phyloP scores from a whole-genome alignment of 1,139 yeast genomes.

The Magnusiomyces paraingens region DNA sequence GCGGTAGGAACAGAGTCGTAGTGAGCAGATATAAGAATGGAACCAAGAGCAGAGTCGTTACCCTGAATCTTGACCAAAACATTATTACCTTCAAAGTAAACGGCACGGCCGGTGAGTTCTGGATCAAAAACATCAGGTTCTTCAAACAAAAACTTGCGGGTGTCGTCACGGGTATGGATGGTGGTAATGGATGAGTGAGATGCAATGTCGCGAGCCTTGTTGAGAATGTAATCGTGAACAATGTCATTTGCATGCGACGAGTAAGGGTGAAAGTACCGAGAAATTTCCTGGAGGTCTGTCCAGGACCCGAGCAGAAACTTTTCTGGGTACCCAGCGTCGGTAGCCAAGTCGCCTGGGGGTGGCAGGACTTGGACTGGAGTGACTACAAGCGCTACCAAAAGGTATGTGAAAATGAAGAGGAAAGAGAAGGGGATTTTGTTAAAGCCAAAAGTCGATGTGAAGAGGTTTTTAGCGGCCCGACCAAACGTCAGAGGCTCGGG shows the following conservation, averaged over 20 bases:
- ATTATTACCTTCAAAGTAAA: slow-evolving; percentile 76
- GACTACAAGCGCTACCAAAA: slow-evolving; percentile 11
- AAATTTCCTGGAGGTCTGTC: slow-evolving; percentile 63
- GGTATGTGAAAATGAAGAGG: slow-evolving; percentile 21
- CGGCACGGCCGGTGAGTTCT: slow-evolving; percentile 40
- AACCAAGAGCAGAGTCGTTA: slow-evolving; percentile 48
- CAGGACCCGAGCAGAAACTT: slow-evolving; percentile 46
- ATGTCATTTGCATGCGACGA: slow-evolving; percentile 67
- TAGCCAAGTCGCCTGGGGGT: slow-evolving; percentile 16
- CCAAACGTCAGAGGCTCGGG: background rate
- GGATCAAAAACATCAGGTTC: slow-evolving; percentile 43
- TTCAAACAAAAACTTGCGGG: slow-evolving; percentile 42
- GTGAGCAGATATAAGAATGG: slow-evolving; percentile 75
- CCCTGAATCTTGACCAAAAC: slow-evolving; percentile 70
- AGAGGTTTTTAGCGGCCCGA: background rate
- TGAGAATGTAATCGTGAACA: slow-evolving; percentile 61
- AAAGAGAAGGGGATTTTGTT: slow-evolving; percentile 25
- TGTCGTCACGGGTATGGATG: slow-evolving; percentile 48
- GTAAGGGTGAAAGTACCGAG: slow-evolving; percentile 67
- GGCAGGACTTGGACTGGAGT: slow-evolving; percentile 15
- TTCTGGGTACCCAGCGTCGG: slow-evolving; percentile 17
- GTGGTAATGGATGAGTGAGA: slow-evolving; percentile 31
- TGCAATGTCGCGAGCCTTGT: slow-evolving; percentile 37
- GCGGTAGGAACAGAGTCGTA: slow-evolving; percentile 87
- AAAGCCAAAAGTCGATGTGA: slow-evolving; percentile 25